Conservation (phyloP, 495 filamentous ascomycete genomes). For the Penicillium subrubescens region DNA sequence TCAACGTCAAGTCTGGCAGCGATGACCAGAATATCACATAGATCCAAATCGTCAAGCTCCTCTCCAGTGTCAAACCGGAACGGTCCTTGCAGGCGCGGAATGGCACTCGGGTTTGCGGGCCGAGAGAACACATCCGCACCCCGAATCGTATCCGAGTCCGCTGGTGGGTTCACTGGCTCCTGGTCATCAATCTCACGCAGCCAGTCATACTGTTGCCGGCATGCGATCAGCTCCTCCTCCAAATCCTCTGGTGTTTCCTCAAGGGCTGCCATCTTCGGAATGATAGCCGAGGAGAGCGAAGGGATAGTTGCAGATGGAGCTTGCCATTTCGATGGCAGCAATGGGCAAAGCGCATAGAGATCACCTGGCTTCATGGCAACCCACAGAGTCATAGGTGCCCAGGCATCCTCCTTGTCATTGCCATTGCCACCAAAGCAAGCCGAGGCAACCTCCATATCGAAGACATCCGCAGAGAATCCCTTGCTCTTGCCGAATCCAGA, state of each 20-base stretch:
- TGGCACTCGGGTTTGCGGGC: conserved; percentile 66
- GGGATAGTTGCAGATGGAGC: conserved; percentile 74
- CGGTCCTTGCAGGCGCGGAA: conserved; percentile 83
- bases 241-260: conserved; percentile 60
- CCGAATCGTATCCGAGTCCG: conserved; percentile 32
- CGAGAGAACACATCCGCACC: conserved; percentile 72
- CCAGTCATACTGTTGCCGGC: conserved; percentile 77
- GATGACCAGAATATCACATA: conserved; percentile 62
- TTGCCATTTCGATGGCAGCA: conserved; percentile 80
- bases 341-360: conserved; percentile 86
- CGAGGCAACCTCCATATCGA: conserved; percentile 86
- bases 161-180: conserved; percentile 52
- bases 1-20: conserved; percentile 54
- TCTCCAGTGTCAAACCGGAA: conserved; percentile 71
- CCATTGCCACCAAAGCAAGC: conserved; percentile 78
- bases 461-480: conserved; percentile 78
- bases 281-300: conserved; percentile 72
- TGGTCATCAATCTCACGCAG: conserved; percentile 79
- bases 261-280: conserved; percentile 62
- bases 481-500: conserved; percentile 70
- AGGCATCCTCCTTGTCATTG: conserved; percentile 66
- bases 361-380: conserved; percentile 86
- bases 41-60: conserved; percentile 67
- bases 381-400: conserved; percentile 92
- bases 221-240: conserved; percentile 49